These are phyloP conservation scores for Neofusicoccum sp. DNA, from an alignment of 2,329 filamentous ascomycete genomes.

Conservation along the genomic window DNA sequence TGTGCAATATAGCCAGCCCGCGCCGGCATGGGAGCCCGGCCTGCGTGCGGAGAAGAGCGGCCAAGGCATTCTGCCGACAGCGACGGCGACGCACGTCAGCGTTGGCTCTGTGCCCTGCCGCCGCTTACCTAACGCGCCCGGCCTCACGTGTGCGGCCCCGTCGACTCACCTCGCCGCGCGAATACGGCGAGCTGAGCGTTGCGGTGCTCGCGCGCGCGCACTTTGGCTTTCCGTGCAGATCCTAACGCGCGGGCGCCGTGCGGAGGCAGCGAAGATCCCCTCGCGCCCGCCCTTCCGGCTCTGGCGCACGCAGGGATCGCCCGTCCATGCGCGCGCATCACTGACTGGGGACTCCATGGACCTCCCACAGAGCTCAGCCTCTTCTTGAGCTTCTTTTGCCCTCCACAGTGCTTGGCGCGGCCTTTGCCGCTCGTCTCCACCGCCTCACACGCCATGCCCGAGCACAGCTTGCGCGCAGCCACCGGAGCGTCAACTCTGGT, in stretches of 20 bases:
- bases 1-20: slow-evolving; percentile 5
- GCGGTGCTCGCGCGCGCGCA: background rate
- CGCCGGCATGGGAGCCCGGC: background rate
- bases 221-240: background rate
- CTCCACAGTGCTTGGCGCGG: background rate
- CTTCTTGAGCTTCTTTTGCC: slow-evolving; percentile 5
- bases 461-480: background rate
- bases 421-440: background rate
- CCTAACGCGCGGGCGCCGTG: background rate
- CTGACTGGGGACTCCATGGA: background rate
- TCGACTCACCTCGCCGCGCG: no score
- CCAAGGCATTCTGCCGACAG: background rate
- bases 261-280: background rate
- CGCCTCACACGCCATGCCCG: background rate
- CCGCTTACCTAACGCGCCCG: background rate
- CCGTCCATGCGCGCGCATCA: background rate
- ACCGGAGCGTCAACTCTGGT: background rate
- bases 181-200: background rate
- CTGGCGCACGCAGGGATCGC: background rate
- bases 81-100: background rate
- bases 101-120: background rate
- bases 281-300: background rate
- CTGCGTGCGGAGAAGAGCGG: background rate
- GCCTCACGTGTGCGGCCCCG: background rate
- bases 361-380: no score